Percentiles rank a stretch among this genome's conserved stretches.
Evolutionary conservation across 2,329 filamentous ascomycete genomes (phyloP).

Genomic region (Graphilbum fragrans): DNA sequence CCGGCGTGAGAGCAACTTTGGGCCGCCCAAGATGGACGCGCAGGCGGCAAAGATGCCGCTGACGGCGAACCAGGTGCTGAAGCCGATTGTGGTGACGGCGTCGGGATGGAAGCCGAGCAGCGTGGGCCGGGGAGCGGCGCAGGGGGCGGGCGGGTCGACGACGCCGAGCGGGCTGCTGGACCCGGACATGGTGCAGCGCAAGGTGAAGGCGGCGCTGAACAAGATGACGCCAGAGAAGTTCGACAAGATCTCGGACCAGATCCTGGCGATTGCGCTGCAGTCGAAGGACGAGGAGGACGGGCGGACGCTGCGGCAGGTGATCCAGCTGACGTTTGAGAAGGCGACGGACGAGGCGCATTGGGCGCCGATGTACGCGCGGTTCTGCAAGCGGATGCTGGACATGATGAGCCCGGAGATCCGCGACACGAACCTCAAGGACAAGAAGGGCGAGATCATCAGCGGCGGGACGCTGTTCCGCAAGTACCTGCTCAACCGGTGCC

Average conservation of each 20-base stretch:
- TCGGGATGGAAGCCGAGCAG: constrained; percentile 85
- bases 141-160: constrained; percentile 24
- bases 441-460: constrained; percentile 73
- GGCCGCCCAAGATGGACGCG: constrained; percentile 49
- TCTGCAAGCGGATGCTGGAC: constrained; percentile 94
- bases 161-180: constrained; percentile 53
- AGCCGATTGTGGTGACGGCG: constrained; percentile 61
- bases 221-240: constrained; percentile 99
- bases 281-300: constrained; percentile 94
- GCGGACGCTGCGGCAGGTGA: constrained; percentile 90
- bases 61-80: constrained; percentile 69
- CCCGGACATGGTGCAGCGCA: constrained; percentile 89
- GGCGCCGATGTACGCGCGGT: constrained; percentile 98
- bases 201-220: constrained; percentile 97
- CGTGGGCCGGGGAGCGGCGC: constrained; percentile 32
- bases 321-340: constrained; percentile 98
- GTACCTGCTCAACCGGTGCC: constrained; percentile 95
- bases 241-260: constrained; percentile 82
- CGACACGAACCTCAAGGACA: constrained; percentile 90
- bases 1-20: constrained; percentile 41
- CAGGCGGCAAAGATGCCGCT: constrained; percentile 83
- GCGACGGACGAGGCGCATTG: constrained; percentile 97
- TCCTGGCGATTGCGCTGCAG: constrained; percentile 82
- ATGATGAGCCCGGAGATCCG: constrained; percentile 91
- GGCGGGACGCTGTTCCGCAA: constrained; percentile 95